These are phyloP conservation scores for Dioscorea cayenensis DNA, from an alignment of 116 monocot genomes.

Conservation along the genomic window DNA sequence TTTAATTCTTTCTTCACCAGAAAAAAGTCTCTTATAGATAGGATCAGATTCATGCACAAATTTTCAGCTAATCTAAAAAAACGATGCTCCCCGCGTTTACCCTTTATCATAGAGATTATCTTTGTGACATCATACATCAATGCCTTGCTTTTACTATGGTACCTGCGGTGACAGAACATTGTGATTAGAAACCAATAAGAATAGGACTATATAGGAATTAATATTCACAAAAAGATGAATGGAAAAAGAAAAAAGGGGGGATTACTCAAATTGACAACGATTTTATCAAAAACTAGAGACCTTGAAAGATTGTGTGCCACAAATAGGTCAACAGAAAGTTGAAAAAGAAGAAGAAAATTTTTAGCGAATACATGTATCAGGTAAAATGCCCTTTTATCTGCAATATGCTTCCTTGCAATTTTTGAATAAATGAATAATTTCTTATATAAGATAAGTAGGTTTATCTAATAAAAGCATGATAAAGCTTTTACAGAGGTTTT, in stretches of 20 bases:
- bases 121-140: constrained; percentile 96
- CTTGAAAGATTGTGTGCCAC: no score
- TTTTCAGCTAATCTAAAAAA: constrained; percentile 94
- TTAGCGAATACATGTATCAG: no score
- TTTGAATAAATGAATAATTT: no score
- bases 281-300: no score
- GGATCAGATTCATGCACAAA: constrained; percentile 94
- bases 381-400: no score
- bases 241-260: background rate
- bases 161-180: constrained; percentile 60
- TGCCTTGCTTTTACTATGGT: constrained; percentile 78
- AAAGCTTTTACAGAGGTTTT: no score
- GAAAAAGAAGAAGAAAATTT: no score
- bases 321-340: no score
- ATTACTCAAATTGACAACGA: no score
- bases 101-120: constrained; percentile 86
- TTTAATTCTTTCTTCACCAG: constrained; percentile 96
- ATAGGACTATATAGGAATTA: background rate
- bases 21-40: constrained; percentile 88
- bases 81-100: constrained; percentile 96
- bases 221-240: background rate
- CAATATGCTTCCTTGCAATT: no score
- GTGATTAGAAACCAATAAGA: background rate
- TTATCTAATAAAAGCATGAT: no score
- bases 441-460: no score